Conservation (phyloP, 2,329 filamentous ascomycete species). For the Westerdykella aurantiaca region DNA sequence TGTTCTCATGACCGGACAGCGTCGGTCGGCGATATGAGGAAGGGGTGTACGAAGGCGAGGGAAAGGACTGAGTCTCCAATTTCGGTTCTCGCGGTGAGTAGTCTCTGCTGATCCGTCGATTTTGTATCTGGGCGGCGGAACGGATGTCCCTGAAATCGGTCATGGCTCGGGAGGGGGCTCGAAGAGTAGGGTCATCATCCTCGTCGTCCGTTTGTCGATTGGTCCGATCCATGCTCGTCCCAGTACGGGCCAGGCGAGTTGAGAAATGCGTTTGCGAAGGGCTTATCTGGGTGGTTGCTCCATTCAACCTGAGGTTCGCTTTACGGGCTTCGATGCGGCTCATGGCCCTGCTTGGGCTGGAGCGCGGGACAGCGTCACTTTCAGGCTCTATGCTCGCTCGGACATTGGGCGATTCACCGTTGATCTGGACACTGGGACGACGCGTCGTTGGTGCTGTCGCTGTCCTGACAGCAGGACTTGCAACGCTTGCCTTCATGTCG, state of each 20-base stretch:
- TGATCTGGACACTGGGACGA: conserved; percentile 33
- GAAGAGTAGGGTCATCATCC: conserved; percentile 37
- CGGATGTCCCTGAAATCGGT: conserved; percentile 40
- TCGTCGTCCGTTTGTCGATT: conserved; percentile 22
- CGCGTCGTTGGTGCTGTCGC: conserved; percentile 21
- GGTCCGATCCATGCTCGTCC: conserved; percentile 35
- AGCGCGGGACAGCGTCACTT: conserved; percentile 22
- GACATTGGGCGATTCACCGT: conserved; percentile 30
- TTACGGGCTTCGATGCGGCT: conserved; percentile 44
- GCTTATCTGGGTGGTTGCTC: conserved; percentile 14
- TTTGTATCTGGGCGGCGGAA: conserved; percentile 9
- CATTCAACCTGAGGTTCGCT: conserved; percentile 18
- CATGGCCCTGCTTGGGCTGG: conserved; percentile 35
- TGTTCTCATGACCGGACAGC: conserved; percentile 24
- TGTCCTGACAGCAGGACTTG: conserved; percentile 27
- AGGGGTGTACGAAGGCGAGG: conserved; percentile 22
- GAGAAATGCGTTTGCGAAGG: conserved; percentile 20
- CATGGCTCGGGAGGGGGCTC: conserved; percentile 46
- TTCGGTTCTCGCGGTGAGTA: conserved; percentile 36
- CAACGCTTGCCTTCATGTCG: conserved; percentile 30
- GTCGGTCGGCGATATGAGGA: conserved; percentile 27
- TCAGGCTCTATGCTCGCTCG: conserved; percentile 34
- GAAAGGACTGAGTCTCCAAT: conserved; percentile 31
- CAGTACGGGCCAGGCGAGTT: conserved; percentile 31
- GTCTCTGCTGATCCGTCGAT: conserved; percentile 24